Base-by-base conservation (phyloP, 441 rosid species). In the Erodium moschatum region DNA sequence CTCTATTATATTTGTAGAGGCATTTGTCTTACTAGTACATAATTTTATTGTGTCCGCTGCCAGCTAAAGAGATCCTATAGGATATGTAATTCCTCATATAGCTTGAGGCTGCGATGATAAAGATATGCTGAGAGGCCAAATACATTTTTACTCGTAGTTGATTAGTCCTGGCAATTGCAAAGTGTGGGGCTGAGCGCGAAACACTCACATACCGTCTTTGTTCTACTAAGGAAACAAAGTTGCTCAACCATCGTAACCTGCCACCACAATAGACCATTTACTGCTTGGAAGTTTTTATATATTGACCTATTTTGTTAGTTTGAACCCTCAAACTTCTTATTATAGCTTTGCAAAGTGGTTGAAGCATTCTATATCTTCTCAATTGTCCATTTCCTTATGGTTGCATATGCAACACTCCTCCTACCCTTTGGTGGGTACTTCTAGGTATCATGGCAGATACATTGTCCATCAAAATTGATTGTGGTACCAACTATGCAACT, bases 381-480 rank as follows among this genome's bases (percentile, higher is more conserved):
- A 46, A 46, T 46, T 46, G 52, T 46, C 10, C 52, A 12, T 12
- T 46, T 46, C 52, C 58, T 50, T n/a, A n/a, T 50, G 58, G 58
- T 50, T 50, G 58, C 58, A 50, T 50, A 50, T n/a, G 18, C 58
- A 50, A 15, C 58, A 50, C 15, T 50, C 58, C 20, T 50, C 58
- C 58, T 50, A 13, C 4, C 58, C 19, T 15, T 50, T n/a, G 58
- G 58, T 15, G 19, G 58, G 19, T 44, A 48, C 56, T 48, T 48
- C 56, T n/a, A 48, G 56, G 56, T n/a, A 48, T 44, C 56, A 15
- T 50, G 58, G 15, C 52, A 46, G 15, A 16, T 46, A 46, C 52
- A 46, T 46, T 11, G 52, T 46, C 52, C 15, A 46, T 15, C 15
- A 46, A 46, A 46, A 46, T 50, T 15, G 19, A 13, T 50, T 50